phyloP scores from a whole-genome alignment of 169 alveolate species.

The Plasmodium vivax region DNA sequence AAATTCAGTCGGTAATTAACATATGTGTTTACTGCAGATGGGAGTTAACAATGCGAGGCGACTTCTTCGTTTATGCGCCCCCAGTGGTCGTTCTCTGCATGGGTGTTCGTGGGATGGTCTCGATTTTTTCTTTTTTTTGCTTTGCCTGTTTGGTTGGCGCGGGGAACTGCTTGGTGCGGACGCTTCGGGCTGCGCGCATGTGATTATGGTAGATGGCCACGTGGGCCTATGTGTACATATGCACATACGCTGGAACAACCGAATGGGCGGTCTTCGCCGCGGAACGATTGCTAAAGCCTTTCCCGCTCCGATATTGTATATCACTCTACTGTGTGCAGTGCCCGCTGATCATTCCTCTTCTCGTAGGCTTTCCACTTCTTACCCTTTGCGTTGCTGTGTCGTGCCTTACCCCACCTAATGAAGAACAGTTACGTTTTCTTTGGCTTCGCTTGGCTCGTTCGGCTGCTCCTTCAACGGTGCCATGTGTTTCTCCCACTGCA shows the following conservation, averaged over 20 bases:
- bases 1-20: background rate
- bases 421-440: background rate
- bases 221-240: background rate
- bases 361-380: background rate
- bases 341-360: background rate
- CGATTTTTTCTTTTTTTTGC: too few relatives aligned
- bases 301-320: background rate
- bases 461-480: background rate
- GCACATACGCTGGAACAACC: background rate
- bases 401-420: background rate
- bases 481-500: background rate
- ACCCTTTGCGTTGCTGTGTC: background rate
- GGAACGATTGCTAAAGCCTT: background rate
- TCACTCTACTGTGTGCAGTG: background rate
- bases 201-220: background rate
- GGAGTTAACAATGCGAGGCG: too few relatives aligned
- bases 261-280: background rate
- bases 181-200: background rate
- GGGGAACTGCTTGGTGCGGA: background rate
- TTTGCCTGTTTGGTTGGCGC: background rate
- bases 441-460: background rate
- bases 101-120: too few relatives aligned
- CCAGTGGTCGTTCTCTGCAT: too few relatives aligned
- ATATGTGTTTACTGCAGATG: background rate
- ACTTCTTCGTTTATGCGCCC: too few relatives aligned